A percentile compares a stretch with the other conserved stretches of the same genome.
Evolutionary conservation across 2,329 filamentous ascomycete species (phyloP).

Genomic region (Drechslerella coelobrocha): DNA sequence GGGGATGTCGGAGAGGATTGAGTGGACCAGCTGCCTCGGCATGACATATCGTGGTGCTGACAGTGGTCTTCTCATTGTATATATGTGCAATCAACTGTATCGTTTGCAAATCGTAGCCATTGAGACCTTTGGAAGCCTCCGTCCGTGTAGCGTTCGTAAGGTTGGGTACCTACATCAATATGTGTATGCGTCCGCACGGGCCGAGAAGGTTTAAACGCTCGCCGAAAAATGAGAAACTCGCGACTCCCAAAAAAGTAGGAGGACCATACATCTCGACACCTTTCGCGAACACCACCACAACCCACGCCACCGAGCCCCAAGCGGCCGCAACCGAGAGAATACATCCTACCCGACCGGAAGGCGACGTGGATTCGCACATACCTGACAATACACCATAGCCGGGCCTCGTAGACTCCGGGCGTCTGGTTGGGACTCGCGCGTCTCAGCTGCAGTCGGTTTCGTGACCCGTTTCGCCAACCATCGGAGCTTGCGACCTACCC

Average conservation of each 20-base stretch:
- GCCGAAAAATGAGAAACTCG: neutral
- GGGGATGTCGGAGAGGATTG: conserved; percentile 56
- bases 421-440: neutral
- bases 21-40: neutral
- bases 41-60: conserved; percentile 13
- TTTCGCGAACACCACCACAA: neutral
- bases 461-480: neutral
- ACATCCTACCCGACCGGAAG: neutral
- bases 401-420: neutral
- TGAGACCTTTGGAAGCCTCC: too few species aligned
- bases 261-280: neutral
- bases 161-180: too few species aligned
- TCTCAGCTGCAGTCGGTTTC: neutral
- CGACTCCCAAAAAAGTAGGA: neutral
- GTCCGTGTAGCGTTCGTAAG: too few species aligned
- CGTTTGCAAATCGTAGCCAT: too few species aligned
- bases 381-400: neutral
- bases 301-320: neutral
- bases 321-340: neutral
- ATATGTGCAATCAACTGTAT: too few species aligned
- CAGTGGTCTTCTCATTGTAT: conserved; percentile 8
- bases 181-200: too few species aligned
- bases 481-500: neutral
- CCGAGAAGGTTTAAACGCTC: neutral
- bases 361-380: neutral